Conservation (phyloP, 2,329 filamentous ascomycete genomes). For the Didymella sp. region DNA sequence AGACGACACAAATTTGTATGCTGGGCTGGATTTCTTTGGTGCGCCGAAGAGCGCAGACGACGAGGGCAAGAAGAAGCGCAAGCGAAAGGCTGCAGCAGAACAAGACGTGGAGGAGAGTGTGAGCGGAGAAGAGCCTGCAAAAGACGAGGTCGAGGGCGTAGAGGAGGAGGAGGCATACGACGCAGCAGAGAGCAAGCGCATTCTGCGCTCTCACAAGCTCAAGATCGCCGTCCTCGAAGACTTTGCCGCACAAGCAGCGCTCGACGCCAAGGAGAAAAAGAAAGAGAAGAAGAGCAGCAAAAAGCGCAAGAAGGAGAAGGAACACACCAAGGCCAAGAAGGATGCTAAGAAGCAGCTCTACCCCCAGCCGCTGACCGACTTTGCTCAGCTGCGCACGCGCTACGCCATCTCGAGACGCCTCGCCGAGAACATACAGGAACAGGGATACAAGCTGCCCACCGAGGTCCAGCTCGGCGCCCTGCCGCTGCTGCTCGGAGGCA, state of each 20-base stretch:
- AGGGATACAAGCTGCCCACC: conserved; percentile 87
- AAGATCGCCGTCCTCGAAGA: conserved; percentile 78
- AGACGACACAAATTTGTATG: conserved; percentile 29
- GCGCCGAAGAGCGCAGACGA: conserved; percentile 24
- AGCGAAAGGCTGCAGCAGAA: conserved; percentile 21
- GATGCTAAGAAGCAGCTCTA: conserved; percentile 69
- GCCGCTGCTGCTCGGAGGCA: conserved; percentile 73
- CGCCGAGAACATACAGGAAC: conserved; percentile 78
- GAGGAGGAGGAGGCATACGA: conserved; percentile 65
- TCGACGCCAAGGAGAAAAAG: conserved; percentile 52
- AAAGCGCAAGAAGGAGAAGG: conserved; percentile 52
- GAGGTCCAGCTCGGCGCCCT: conserved; percentile 91
- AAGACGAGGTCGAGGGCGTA: conserved; percentile 60
- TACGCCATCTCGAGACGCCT: conserved; percentile 79
- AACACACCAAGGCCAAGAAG: conserved; percentile 51
- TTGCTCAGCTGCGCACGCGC: conserved; percentile 71
- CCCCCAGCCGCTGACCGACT: conserved; percentile 80
- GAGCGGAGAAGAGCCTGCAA: conserved; percentile 13
- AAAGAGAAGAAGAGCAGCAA: conserved; percentile 62
- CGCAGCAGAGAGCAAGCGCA: conserved; percentile 74
- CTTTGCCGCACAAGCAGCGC: conserved; percentile 48
- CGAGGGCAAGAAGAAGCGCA: conserved; percentile 28
- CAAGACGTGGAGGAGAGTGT: conserved; percentile 8
- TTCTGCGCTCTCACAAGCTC: conserved; percentile 80
- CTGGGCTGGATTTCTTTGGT: conserved; percentile 56